A percentile compares a stretch with the other conserved stretches of the same genome.
Conservation (phyloP, 331 rosid species). For the Quercus phellos region DNA sequence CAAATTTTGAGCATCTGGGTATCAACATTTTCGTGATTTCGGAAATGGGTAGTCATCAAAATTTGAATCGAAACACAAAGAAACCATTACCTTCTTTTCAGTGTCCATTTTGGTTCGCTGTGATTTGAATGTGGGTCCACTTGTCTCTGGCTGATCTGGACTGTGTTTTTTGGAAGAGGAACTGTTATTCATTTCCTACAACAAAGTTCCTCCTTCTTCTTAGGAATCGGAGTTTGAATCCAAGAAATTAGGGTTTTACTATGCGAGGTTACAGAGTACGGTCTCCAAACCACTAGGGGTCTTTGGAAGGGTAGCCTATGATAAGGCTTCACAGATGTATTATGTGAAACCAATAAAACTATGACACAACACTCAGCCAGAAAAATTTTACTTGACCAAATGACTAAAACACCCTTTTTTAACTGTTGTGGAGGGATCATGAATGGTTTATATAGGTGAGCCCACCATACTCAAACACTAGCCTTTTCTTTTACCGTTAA, state of each 20-base stretch:
- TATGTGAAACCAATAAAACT: background rate
- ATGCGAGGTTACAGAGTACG: background rate
- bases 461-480: background rate
- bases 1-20: constrained; percentile 10
- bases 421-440: background rate
- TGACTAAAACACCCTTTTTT: background rate
- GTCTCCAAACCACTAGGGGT: background rate
- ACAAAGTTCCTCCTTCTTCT: background rate
- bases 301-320: background rate
- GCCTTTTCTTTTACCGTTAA: background rate
- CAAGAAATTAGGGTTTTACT: constrained; percentile 9
- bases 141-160: constrained; percentile 44
- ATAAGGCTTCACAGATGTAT: background rate
- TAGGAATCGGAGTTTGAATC: constrained; percentile 21
- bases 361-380: background rate
- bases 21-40: constrained; percentile 3
- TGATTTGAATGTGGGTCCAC: constrained; percentile 42
- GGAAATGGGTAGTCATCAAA: constrained; percentile 20
- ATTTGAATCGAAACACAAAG: constrained; percentile 13
- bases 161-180: constrained; percentile 37
- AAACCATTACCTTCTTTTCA: constrained; percentile 50
- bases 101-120: constrained; percentile 52
- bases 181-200: constrained; percentile 37
- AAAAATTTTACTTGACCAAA: background rate
- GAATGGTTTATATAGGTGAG: background rate